These are phyloP conservation scores for Eucalyptus cladocalyx DNA, from an alignment of 345 rosid genomes.

Conservation along the genomic window DNA sequence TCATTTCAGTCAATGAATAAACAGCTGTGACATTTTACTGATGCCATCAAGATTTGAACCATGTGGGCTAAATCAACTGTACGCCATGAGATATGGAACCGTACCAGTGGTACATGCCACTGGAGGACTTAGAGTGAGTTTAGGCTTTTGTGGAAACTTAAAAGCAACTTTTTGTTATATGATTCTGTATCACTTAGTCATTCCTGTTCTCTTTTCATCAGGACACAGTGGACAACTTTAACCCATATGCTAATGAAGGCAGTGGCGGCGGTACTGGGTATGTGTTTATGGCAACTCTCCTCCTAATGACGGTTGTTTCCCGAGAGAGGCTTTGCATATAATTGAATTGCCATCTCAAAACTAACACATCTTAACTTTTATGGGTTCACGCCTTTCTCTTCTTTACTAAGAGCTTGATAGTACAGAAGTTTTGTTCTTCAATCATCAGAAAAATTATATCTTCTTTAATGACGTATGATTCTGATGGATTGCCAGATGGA, in stretches of 20 bases:
- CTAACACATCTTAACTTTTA: not conserved
- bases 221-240: slow-evolving; percentile 85
- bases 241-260: slow-evolving; percentile 63
- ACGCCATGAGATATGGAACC: slow-evolving; percentile 97
- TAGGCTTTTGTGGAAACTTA: not conserved
- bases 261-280: slow-evolving; percentile 85
- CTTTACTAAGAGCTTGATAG: not conserved
- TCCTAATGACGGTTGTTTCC: not conserved
- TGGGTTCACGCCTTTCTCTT: not conserved
- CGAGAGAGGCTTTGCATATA: not conserved
- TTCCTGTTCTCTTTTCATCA: slow-evolving; percentile 5
- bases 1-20: not conserved
- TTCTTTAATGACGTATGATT: not conserved
- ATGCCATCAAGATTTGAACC: slow-evolving; percentile 99
- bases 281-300: not conserved
- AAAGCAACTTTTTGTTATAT: not conserved
- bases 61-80: slow-evolving; percentile 88
- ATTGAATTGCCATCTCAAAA: not conserved
- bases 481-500: slow-evolving; percentile 49
- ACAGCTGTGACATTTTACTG: slow-evolving; percentile 88
- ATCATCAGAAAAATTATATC: not conserved
- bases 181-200: not conserved
- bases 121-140: slow-evolving; percentile 88
- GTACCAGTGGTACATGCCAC: slow-evolving; percentile 89
- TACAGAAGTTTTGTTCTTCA: not conserved